Evolutionary conservation across 2,329 filamentous ascomycete genomes (phyloP), one percentile per base, ranked within the genome.

Genomic region (Fusarium continuum): DNA sequence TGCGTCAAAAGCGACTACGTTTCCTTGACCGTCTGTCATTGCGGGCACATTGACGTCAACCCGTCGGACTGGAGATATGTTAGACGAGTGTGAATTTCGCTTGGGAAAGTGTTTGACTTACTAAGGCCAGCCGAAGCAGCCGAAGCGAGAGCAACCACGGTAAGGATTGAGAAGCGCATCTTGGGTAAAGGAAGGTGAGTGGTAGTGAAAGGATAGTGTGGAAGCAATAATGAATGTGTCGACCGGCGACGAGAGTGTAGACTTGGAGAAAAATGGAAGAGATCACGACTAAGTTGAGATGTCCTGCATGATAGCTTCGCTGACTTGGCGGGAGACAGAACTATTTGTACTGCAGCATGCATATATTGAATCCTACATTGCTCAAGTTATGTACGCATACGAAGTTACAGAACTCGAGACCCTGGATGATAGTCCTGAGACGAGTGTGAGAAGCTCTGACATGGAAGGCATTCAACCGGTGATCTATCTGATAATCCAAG

Each of bases 141-240:
- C 52, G 80, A 75, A 73, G 78, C 75, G 61, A 86, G 73, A 61
- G 82, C 75, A 67, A 83, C 73, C 61, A 85, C 54, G 69, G 79
- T 76, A 68, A 81, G 61, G 61, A 80, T 60, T 56, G 80, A 78
- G 79, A 81, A 81, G 78, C 84, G 80, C 83, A 86, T 86, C 57
- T 78, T 85, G 79, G 75, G 72, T 67, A 34, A 31, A 46, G 26
- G 26, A 13, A 36, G 29, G 40, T 49, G 46, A 32, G 36, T 43
- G 46, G 8, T 50, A 39, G 47, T 48, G 41, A 52, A 69, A 59
- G 65, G 32, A 23, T 34, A 38, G 45, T 35, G 28, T 52, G 46
- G 31, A 35, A 36, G 9, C 65, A 48, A 65, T 73, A 67, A 72
- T 68, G 55, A 53, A 70, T 25, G 74, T 73, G 82, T 84, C 82